Conservation (phyloP, 2,329 filamentous ascomycete genomes). For the Teratosphaeria viscida region DNA sequence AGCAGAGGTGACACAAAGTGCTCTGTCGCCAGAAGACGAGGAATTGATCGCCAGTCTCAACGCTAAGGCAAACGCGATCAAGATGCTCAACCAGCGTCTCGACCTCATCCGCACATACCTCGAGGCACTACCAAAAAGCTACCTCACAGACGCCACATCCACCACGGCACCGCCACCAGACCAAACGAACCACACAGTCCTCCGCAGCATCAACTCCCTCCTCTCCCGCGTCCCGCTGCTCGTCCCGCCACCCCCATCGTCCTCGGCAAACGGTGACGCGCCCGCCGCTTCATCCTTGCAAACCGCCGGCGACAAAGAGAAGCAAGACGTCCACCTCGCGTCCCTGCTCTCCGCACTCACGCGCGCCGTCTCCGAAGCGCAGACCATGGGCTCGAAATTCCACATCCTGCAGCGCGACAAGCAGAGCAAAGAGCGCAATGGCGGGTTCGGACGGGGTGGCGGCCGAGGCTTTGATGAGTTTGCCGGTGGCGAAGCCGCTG, state of each 20-base stretch:
- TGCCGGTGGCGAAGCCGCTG: constrained; percentile 8
- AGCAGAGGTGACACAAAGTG: constrained; percentile 22
- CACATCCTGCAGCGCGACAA: constrained; percentile 32
- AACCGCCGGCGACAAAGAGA: constrained; percentile 53
- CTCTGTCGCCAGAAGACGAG: constrained; percentile 52
- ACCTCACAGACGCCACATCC: constrained; percentile 40
- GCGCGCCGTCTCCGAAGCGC: constrained; percentile 58
- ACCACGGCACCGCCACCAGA: constrained; percentile 25
- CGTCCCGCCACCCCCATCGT: constrained; percentile 63
- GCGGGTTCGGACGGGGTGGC: constrained; percentile 2
- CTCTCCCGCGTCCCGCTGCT: constrained; percentile 75
- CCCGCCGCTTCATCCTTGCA: constrained; percentile 31
- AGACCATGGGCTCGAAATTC: constrained; percentile 68
- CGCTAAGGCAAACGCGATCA: constrained; percentile 83
- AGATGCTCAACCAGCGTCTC: constrained; percentile 65
- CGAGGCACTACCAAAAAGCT: constrained; percentile 56
- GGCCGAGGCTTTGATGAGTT: constrained; percentile 1
- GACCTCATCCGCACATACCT: constrained; percentile 58
- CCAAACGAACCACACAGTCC: constrained; percentile 53
- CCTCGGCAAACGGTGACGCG: constrained; percentile 36
- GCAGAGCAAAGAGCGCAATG: constrained; percentile 22
- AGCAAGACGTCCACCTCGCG: constrained; percentile 74
- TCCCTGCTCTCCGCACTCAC: constrained; percentile 66
- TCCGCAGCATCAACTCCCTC: constrained; percentile 81
- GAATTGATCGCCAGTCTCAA: constrained; percentile 60